Conservation (phyloP, 495 filamentous ascomycete species). For the Aspergillus sclerotioniger region DNA sequence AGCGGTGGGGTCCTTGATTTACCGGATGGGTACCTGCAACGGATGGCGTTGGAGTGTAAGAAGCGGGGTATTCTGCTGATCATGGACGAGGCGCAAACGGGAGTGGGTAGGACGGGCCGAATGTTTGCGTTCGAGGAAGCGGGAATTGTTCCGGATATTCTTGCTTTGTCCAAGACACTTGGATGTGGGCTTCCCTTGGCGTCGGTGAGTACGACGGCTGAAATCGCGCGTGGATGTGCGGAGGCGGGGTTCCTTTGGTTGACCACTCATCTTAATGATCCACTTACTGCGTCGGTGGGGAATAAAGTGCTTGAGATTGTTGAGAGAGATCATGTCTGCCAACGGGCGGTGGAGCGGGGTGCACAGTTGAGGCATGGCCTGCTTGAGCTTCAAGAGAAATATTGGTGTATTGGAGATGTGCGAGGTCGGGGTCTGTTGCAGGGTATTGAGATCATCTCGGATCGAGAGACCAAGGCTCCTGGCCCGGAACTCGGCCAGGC, state of each 20-base stretch:
- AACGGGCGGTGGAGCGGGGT: slow-evolving; percentile 38
- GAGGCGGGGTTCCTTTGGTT: slow-evolving; percentile 28
- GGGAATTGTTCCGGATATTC: slow-evolving; percentile 50
- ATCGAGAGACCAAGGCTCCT: slow-evolving; percentile 40
- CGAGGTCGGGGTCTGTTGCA: slow-evolving; percentile 53
- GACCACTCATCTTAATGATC: slow-evolving; percentile 52
- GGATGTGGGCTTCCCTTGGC: slow-evolving; percentile 53
- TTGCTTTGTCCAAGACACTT: slow-evolving; percentile 53
- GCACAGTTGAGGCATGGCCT: slow-evolving; percentile 42
- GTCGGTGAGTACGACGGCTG: slow-evolving; percentile 46
- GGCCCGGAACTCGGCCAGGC: slow-evolving; percentile 44
- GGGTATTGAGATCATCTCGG: slow-evolving; percentile 53
- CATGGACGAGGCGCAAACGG: slow-evolving; percentile 56
- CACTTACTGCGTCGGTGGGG: slow-evolving; percentile 52
- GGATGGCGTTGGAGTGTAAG: slow-evolving; percentile 46
- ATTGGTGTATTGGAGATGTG: slow-evolving; percentile 56
- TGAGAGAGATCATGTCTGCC: slow-evolving; percentile 45
- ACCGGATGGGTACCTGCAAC: slow-evolving; percentile 43
- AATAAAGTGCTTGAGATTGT: slow-evolving; percentile 57
- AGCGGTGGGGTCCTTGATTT: slow-evolving; percentile 50
- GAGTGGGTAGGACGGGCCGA: slow-evolving; percentile 48
- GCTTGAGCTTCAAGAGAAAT: slow-evolving; percentile 38
- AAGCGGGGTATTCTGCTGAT: slow-evolving; percentile 53
- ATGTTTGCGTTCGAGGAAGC: slow-evolving; percentile 52
- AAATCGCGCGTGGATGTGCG: slow-evolving; percentile 43